Evolutionary conservation across 2,329 filamentous ascomycete species (phyloP).

Genomic region (Dryadomyces sulphureus): DNA sequence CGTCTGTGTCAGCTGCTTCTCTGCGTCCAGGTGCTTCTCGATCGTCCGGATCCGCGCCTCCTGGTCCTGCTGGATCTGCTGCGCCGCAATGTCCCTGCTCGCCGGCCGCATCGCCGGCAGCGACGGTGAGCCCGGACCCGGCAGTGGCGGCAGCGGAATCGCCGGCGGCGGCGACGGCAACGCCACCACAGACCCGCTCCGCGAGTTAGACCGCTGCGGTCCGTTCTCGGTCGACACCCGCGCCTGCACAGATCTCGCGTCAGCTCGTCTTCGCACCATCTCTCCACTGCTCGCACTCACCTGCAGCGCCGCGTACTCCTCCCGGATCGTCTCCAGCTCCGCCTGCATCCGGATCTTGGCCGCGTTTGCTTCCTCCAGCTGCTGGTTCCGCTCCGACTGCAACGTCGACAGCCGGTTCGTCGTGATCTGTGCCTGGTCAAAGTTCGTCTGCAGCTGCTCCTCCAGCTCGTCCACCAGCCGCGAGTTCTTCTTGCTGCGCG

Average conservation of each 20-base stretch:
- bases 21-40: conserved; percentile 89
- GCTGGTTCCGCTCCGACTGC: conserved; percentile 56
- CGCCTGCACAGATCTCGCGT: conserved; percentile 32
- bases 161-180: conserved; percentile 88
- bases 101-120: conserved; percentile 51
- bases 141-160: conserved; percentile 88
- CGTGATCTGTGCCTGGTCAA: conserved; percentile 75
- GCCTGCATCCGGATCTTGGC: conserved; percentile 47
- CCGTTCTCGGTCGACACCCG: conserved; percentile 27
- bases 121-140: conserved; percentile 35
- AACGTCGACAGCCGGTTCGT: conserved; percentile 77
- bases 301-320: conserved; percentile 65
- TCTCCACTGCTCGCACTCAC: conserved; percentile 31
- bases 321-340: conserved; percentile 52
- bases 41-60: conserved; percentile 90
- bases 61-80: conserved; percentile 83
- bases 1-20: conserved; percentile 90
- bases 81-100: conserved; percentile 64
- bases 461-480: conserved; percentile 90
- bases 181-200: conserved; percentile 68
- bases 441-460: conserved; percentile 89
- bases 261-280: too few species aligned
- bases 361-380: conserved; percentile 65
- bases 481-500: conserved; percentile 75
- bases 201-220: conserved; percentile 44